A percentile compares a stretch with the other conserved stretches of the same genome.
phyloP scores from a whole-genome alignment of 2,329 filamentous ascomycete genomes.

The Parafenestella ontariensis region DNA sequence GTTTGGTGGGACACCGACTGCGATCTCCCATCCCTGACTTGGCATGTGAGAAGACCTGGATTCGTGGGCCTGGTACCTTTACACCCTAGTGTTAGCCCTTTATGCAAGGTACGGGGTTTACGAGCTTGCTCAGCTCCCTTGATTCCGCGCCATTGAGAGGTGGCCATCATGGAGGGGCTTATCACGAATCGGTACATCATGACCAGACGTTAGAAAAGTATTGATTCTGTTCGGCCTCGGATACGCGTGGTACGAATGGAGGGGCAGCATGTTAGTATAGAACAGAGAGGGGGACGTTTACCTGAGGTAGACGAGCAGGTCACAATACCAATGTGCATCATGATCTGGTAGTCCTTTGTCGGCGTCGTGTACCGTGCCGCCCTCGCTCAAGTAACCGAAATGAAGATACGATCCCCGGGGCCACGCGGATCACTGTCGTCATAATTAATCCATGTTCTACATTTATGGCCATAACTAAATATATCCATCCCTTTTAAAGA shows the following conservation, averaged over 20 bases:
- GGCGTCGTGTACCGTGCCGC: background rate
- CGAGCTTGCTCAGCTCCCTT: constrained; percentile 17
- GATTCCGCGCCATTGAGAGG: constrained; percentile 3
- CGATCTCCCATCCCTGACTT: constrained; percentile 20
- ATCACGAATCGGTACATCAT: too few relatives aligned
- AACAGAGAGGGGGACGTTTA: too few relatives aligned
- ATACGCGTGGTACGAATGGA: constrained; percentile 7
- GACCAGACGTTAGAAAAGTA: background rate
- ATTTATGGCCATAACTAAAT: constrained; percentile 8
- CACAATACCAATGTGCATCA: background rate
- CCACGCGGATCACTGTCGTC: constrained; percentile 21
- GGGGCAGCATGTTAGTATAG: background rate
- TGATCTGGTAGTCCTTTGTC: background rate
- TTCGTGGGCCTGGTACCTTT: constrained; percentile 13
- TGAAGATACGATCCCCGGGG: constrained; percentile 14
- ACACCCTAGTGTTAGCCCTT: constrained; percentile 21
- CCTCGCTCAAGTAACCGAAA: constrained; percentile 16
- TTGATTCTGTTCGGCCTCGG: constrained; percentile 3
- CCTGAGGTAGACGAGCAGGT: background rate
- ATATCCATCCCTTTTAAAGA: constrained; percentile 1
- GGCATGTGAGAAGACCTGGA: constrained; percentile 22
- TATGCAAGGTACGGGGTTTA: constrained; percentile 33
- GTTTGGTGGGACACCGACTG: background rate
- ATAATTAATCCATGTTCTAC: constrained; percentile 13
- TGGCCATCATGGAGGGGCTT: too few relatives aligned